These are phyloP conservation scores for Hanseniaspora vineae DNA, from an alignment of 805 yeast genomes.

Conservation along the genomic window DNA sequence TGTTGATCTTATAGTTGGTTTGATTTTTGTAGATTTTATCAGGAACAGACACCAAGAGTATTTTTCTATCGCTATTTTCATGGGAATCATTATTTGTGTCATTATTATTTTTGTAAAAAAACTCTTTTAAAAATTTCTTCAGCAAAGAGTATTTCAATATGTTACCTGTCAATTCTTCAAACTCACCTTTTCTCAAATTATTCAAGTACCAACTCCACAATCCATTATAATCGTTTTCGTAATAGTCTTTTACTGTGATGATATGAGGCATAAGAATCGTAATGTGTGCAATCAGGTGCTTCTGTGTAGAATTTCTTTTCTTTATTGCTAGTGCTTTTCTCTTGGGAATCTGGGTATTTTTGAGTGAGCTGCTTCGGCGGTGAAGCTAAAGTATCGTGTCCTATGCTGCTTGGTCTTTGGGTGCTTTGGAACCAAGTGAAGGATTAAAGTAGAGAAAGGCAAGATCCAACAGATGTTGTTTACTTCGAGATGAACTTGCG, in stretches of 20 bases:
- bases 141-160: conserved; percentile 16
- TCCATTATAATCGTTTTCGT: conserved; percentile 22
- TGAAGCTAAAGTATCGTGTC: too few species aligned
- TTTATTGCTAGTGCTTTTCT: too few species aligned
- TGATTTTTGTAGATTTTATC: conserved; percentile 13
- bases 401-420: too few species aligned
- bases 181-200: conserved; percentile 24
- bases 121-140: conserved; percentile 18
- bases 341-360: too few species aligned
- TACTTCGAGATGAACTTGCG: too few species aligned
- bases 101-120: conserved; percentile 6
- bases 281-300: not conserved
- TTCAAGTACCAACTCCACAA: conserved; percentile 27
- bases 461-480: too few species aligned
- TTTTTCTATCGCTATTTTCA: conserved; percentile 10
- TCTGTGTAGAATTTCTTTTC: not conserved
- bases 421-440: too few species aligned
- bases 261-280: conserved; percentile 15
- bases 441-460: too few species aligned
- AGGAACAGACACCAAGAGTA: conserved; percentile 22
- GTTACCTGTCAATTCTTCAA: conserved; percentile 23
- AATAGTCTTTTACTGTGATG: conserved; percentile 19
- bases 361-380: not conserved
- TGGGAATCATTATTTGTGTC: conserved; percentile 3
- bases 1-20: conserved; percentile 12